phyloP scores from a whole-genome alignment of 768 basidiomycete species.

The Leccinum boreale region DNA sequence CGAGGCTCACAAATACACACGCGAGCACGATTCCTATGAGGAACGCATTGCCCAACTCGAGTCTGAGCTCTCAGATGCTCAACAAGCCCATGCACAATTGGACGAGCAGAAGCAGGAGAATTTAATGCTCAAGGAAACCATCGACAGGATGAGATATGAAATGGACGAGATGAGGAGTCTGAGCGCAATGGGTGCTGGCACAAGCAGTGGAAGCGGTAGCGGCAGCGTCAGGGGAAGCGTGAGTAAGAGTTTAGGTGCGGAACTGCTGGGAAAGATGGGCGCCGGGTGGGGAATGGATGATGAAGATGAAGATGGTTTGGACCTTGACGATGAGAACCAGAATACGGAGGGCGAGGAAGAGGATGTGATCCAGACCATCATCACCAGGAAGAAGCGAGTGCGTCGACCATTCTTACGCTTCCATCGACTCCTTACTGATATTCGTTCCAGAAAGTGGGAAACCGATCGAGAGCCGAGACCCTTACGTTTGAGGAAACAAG shows the following conservation, averaged over 20 bases:
- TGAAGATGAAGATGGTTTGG: slow-evolving; percentile 37
- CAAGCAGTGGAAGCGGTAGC: slow-evolving; percentile 47
- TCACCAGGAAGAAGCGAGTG: slow-evolving; percentile 79
- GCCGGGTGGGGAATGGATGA: slow-evolving; percentile 41
- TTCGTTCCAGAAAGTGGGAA: slow-evolving; percentile 57
- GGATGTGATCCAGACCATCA: slow-evolving; percentile 83
- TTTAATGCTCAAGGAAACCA: slow-evolving; percentile 89
- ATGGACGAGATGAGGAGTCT: slow-evolving; percentile 83
- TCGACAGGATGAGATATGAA: slow-evolving; percentile 91
- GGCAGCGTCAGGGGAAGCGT: slow-evolving; percentile 54
- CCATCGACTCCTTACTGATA: slow-evolving; percentile 11
- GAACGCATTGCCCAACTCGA: slow-evolving; percentile 69
- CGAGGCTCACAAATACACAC: slow-evolving; percentile 63
- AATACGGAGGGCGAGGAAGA: slow-evolving; percentile 58
- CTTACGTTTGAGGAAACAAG: slow-evolving; percentile 55
- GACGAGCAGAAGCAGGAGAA: slow-evolving; percentile 97
- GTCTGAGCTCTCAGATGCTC: slow-evolving; percentile 63
- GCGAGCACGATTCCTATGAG: slow-evolving; percentile 71
- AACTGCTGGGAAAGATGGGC: slow-evolving; percentile 63
- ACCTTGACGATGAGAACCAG: slow-evolving; percentile 41
- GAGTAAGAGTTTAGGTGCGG: slow-evolving; percentile 74
- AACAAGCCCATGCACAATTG: slow-evolving; percentile 67
- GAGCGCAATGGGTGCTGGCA: slow-evolving; percentile 34
- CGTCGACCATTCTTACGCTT: slow-evolving; percentile 9
- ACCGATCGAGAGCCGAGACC: slow-evolving; percentile 49